A percentile compares a stretch with the other conserved stretches of the same genome.
Evolutionary conservation across 768 basidiomycete genomes (phyloP).

Genomic region (Rhodotorula paludigena): DNA sequence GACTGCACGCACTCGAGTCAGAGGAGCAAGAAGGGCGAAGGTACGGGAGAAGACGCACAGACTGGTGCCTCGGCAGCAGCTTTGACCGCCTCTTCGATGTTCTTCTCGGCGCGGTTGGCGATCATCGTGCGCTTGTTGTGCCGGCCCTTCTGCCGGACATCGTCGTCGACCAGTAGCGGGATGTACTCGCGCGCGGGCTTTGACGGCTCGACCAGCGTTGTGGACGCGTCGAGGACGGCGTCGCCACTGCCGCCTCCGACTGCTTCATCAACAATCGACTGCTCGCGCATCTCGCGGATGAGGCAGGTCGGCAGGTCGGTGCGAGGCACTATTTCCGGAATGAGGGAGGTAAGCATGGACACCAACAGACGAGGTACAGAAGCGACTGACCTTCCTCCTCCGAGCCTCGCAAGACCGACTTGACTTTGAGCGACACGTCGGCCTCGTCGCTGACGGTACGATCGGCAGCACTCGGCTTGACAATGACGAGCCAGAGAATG

Average conservation of each 20-base stretch:
- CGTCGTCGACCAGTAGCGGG: slow-evolving; percentile 30
- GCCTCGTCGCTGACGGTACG: slow-evolving; percentile 10
- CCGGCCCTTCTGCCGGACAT: slow-evolving; percentile 29
- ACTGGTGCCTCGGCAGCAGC: slow-evolving; percentile 30
- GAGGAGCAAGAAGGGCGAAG: not conserved
- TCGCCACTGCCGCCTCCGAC: slow-evolving; percentile 10
- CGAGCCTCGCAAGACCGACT: slow-evolving; percentile 21
- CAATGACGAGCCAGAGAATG: slow-evolving; percentile 43
- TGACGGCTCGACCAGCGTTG: slow-evolving; percentile 12
- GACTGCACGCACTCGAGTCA: not conserved
- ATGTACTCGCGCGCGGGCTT: slow-evolving; percentile 19
- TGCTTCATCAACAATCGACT: slow-evolving; percentile 26
- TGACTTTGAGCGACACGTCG: slow-evolving; percentile 37
- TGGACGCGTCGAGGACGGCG: not conserved
- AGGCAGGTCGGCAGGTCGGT: slow-evolving; percentile 35
- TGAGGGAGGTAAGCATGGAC: not conserved
- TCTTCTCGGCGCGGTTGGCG: slow-evolving; percentile 31
- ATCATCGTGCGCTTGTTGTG: slow-evolving; percentile 33
- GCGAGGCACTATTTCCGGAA: slow-evolving; percentile 18
- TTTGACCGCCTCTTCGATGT: slow-evolving; percentile 23
- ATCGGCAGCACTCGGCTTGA: slow-evolving; percentile 29
- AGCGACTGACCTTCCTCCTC: slow-evolving; percentile 34
- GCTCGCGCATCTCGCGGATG: slow-evolving; percentile 32
- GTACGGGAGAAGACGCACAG: slow-evolving; percentile 9
- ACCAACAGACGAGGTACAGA: not conserved